phyloP scores from a whole-genome alignment of 192 early-diverging fungal genomes.

The Coemansia sp. region DNA sequence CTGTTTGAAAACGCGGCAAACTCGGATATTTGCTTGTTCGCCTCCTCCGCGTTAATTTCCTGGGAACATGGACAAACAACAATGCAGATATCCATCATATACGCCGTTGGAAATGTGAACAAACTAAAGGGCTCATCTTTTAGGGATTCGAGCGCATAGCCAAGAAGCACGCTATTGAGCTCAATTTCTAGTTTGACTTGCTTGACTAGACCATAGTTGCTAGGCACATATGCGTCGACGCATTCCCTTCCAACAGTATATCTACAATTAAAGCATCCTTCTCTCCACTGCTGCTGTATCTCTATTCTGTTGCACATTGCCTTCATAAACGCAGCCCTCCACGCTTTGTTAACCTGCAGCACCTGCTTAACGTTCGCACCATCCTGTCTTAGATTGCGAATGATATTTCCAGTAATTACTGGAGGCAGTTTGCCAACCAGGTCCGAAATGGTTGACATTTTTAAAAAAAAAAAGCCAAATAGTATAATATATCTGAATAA shows the following conservation, averaged over 20 bases:
- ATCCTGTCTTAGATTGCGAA: neutral
- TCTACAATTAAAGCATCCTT: neutral
- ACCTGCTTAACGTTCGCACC: neutral
- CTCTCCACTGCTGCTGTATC: conserved; percentile 1
- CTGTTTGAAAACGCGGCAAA: neutral
- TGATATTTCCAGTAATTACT: neutral
- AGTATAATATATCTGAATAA: too few relatives aligned
- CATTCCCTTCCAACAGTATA: neutral
- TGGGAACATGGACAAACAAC: conserved; percentile 1
- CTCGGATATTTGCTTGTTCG: neutral
- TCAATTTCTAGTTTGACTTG: conserved; percentile 4
- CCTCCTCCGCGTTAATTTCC: neutral
- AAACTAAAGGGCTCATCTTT: neutral
- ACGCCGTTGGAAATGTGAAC: neutral
- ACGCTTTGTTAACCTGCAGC: conserved; percentile 3
- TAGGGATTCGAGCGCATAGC: conserved; percentile 4
- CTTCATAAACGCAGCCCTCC: conserved; percentile 5
- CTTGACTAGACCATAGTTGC: conserved; percentile 1
- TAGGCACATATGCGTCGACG: neutral
- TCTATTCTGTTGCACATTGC: conserved; percentile 13
- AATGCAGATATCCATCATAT: neutral
- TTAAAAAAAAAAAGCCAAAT: neutral
- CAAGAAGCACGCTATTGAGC: conserved; percentile 9
- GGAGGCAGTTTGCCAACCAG: conserved; percentile 2
- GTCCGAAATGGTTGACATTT: neutral